Conservation (phyloP, 306 rosid genomes). For the Canavalia ensiformis region DNA sequence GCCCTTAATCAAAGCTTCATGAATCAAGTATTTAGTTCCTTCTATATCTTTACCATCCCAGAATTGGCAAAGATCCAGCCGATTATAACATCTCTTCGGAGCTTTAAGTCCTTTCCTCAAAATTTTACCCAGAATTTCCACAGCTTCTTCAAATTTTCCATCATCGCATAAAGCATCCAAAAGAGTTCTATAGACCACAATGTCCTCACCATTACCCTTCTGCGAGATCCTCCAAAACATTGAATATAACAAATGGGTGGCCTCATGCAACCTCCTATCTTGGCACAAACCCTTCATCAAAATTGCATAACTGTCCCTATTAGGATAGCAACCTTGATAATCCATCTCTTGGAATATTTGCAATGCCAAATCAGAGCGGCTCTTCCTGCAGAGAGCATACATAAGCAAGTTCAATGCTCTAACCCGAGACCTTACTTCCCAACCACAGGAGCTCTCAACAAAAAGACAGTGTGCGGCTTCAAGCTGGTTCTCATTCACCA, state of each 20-base stretch:
- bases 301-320: conserved; percentile 59
- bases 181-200: conserved; percentile 61
- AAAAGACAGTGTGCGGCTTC: conserved; percentile 57
- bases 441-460: conserved; percentile 56
- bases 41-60: conserved; percentile 45
- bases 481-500: conserved; percentile 56
- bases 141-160: conserved; percentile 59
- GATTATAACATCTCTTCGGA: conserved; percentile 54
- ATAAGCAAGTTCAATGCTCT: conserved; percentile 61
- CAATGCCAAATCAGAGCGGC: conserved; percentile 62
- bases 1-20: conserved; percentile 63
- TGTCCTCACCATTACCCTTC: conserved; percentile 66
- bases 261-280: conserved; percentile 65
- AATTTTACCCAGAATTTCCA: conserved; percentile 60
- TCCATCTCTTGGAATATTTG: conserved; percentile 65
- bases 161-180: conserved; percentile 65
- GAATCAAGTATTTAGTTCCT: conserved; percentile 46
- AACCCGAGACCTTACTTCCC: conserved; percentile 60
- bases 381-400: conserved; percentile 56
- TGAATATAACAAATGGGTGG: conserved; percentile 65
- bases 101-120: conserved; percentile 71
- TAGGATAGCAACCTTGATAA: conserved; percentile 60
- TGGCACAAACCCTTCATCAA: conserved; percentile 65
- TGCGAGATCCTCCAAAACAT: conserved; percentile 73
- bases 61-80: conserved; percentile 44